Conservation (phyloP, 225 moss, liverwort and hornwort genomes). For the Sphagnum tenellum region DNA sequence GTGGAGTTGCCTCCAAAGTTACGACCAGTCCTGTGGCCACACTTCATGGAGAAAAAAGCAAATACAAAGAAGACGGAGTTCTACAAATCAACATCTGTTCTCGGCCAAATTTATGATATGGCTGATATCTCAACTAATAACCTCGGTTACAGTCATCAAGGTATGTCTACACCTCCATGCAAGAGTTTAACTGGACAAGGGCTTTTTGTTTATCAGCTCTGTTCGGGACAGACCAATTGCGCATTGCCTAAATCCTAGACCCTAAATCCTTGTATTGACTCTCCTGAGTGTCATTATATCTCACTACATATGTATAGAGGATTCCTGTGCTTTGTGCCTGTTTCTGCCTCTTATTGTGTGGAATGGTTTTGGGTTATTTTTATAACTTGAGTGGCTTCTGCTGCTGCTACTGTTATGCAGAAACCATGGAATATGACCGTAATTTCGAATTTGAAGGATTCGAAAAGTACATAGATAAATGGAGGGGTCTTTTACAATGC, state of each 20-base stretch:
- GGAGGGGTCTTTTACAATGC: conserved; percentile 30
- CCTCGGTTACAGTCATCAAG: conserved; percentile 39
- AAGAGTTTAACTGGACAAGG: background rate
- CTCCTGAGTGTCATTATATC: too few relatives aligned
- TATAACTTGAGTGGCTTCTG: background rate
- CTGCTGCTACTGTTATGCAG: conserved; percentile 7
- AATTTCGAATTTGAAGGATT: conserved; percentile 46
- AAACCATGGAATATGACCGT: conserved; percentile 38
- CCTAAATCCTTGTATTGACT: too few relatives aligned
- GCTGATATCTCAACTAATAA: conserved; percentile 16
- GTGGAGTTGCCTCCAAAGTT: conserved; percentile 39
- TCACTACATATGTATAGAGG: too few relatives aligned
- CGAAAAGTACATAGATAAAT: conserved; percentile 32
- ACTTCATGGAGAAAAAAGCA: conserved; percentile 28
- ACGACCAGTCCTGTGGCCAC: conserved; percentile 37
- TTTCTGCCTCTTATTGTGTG: too few relatives aligned
- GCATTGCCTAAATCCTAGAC: too few relatives aligned
- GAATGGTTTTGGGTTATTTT: too few relatives aligned
- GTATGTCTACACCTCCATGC: conserved; percentile 10
- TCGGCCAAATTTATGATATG: conserved; percentile 45
- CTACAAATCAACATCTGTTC: conserved; percentile 33
- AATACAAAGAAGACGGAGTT: background rate
- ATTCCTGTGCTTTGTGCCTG: too few relatives aligned
- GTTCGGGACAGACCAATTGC: background rate
- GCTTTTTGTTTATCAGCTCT: background rate